phyloP scores from a whole-genome alignment of 106 monocot species.

The Phalaenopsis aphrodite region DNA sequence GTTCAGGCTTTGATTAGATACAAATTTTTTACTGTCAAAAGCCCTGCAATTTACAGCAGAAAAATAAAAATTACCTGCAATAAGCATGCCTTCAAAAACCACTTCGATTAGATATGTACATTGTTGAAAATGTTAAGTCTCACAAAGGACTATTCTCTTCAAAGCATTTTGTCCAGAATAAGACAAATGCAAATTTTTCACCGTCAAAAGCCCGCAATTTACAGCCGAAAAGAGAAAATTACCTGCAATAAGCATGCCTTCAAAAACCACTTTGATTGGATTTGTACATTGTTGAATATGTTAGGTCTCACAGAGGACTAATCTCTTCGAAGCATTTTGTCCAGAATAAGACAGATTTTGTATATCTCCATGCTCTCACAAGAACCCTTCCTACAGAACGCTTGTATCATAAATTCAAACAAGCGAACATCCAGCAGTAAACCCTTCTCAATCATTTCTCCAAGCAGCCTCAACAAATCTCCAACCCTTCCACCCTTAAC shows the following conservation, averaged over 20 bases:
- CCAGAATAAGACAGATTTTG: constrained; percentile 28
- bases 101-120: background rate
- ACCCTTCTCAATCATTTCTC: constrained; percentile 23
- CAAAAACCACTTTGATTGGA: background rate
- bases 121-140: background rate
- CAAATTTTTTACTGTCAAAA: background rate
- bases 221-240: too few relatives aligned
- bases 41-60: too few relatives aligned
- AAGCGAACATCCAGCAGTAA: constrained; percentile 14
- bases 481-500: constrained; percentile 16
- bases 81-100: too few relatives aligned
- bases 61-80: too few relatives aligned
- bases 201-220: background rate
- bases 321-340: constrained; percentile 20
- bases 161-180: constrained; percentile 32
- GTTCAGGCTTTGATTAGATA: background rate
- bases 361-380: constrained; percentile 22
- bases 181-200: background rate
- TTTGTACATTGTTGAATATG: background rate
- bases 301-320: background rate
- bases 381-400: constrained; percentile 32
- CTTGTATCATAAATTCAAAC: constrained; percentile 23
- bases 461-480: constrained; percentile 13
- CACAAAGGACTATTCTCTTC: background rate
- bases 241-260: too few relatives aligned